These are phyloP conservation scores for Apophysomyces trapeziformis DNA, from an alignment of 371 early-diverging fungal genomes.

Conservation along the genomic window DNA sequence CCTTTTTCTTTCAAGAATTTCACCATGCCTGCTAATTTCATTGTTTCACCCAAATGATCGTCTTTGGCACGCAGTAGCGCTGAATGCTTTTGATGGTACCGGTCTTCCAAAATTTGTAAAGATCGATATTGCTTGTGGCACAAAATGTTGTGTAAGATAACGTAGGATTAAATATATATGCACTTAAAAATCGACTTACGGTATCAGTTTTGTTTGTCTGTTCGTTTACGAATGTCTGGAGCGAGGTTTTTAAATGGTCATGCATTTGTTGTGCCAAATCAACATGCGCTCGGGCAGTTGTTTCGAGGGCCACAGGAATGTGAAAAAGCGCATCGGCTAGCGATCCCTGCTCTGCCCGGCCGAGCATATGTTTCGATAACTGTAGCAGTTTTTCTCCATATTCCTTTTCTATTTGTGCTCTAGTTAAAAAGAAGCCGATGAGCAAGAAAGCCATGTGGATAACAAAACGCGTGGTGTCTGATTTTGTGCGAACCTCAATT, in stretches of 20 bases:
- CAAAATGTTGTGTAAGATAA: not conserved
- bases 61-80: conserved; percentile 16
- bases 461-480: not conserved
- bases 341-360: conserved; percentile 32
- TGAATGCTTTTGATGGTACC: not conserved
- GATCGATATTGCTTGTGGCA: not conserved
- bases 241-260: conserved; percentile 27
- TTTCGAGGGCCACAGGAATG: conserved; percentile 35
- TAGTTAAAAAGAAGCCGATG: not conserved
- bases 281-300: conserved; percentile 31
- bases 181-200: conserved; percentile 11
- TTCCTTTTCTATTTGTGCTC: conserved; percentile 34
- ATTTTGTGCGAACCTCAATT: conserved; percentile 21
- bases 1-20: conserved; percentile 21
- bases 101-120: conserved; percentile 8
- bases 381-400: conserved; percentile 33
- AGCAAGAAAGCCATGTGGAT: not conserved
- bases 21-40: conserved; percentile 23
- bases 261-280: conserved; percentile 36
- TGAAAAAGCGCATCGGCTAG: conserved; percentile 29
- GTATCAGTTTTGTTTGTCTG: conserved; percentile 24
- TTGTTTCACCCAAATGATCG: conserved; percentile 20
- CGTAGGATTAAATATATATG: not conserved
- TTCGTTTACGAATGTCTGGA: conserved; percentile 26
- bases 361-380: conserved; percentile 27